These are phyloP conservation scores for Aspergillus japonicus DNA, from an alignment of 2,329 filamentous ascomycete genomes.

Conservation along the genomic window DNA sequence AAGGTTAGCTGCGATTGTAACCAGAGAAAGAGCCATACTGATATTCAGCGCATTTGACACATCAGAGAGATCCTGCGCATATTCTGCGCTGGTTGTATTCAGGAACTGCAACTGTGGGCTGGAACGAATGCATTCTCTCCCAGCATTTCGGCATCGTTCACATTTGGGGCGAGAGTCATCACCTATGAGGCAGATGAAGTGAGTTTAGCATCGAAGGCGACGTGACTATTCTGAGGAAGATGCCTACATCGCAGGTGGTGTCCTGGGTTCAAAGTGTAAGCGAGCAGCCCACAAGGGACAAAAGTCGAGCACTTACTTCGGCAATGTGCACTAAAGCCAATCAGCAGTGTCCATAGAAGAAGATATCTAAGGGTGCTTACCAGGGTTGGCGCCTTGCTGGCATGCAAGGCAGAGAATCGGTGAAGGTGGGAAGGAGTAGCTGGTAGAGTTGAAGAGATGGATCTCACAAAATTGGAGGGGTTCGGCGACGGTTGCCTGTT, in stretches of 20 bases:
- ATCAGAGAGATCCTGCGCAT: background rate
- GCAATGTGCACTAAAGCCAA: slow-evolving; percentile 13
- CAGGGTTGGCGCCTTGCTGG: slow-evolving; percentile 6
- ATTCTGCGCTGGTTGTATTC: slow-evolving; percentile 2
- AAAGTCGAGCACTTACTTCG: slow-evolving; percentile 11
- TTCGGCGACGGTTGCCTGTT: background rate
- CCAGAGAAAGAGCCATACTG: background rate
- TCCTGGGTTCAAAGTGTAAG: background rate
- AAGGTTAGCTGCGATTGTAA: background rate
- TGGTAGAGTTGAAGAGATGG: background rate
- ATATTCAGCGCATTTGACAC: background rate
- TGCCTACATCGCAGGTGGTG: slow-evolving; percentile 6
- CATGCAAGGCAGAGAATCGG: background rate
- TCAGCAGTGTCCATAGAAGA: background rate
- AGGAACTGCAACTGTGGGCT: slow-evolving; percentile 3
- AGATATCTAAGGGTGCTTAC: background rate
- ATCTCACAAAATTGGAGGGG: background rate
- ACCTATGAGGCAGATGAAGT: background rate
- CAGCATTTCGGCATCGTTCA: slow-evolving; percentile 8
- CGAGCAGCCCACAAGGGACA: background rate
- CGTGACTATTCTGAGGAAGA: background rate
- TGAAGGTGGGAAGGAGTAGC: background rate
- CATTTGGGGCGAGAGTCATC: slow-evolving; percentile 13
- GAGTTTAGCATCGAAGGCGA: background rate
- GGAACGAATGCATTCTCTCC: slow-evolving; percentile 10